These are phyloP conservation scores for Coniochaeta ligniaria DNA, from an alignment of 2,329 filamentous ascomycete genomes.

Conservation along the genomic window DNA sequence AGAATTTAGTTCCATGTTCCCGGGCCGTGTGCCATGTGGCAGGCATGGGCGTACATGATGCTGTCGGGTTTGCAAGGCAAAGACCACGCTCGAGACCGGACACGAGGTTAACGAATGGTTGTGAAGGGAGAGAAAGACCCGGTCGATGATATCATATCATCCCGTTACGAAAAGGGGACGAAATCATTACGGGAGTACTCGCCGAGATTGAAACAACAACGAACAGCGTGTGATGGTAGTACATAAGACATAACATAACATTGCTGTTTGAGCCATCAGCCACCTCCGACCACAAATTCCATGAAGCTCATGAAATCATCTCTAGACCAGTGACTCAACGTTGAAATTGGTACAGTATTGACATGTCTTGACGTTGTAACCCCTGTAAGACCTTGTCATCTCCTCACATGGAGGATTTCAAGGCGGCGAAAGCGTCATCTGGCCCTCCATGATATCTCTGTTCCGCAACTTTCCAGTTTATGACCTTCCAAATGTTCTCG, in stretches of 20 bases:
- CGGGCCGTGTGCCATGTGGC: neutral
- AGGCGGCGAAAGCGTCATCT: constrained; percentile 37
- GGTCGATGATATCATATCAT: neutral
- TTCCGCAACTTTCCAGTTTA: constrained; percentile 68
- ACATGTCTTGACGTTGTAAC: neutral
- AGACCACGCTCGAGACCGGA: neutral
- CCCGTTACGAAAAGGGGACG: neutral
- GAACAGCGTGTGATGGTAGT: neutral
- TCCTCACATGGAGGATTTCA: constrained; percentile 32
- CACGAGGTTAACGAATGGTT: neutral
- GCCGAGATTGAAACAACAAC: neutral
- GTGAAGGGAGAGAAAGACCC: neutral
- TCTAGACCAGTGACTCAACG: neutral
- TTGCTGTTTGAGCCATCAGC: neutral
- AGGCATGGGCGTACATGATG: neutral
- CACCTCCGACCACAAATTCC: neutral
- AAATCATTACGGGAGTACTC: neutral
- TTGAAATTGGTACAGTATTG: neutral
- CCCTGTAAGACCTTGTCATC: neutral
- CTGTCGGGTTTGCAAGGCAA: neutral
- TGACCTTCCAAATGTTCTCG: constrained; percentile 67
- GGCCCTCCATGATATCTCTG: constrained; percentile 44
- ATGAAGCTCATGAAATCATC: neutral
- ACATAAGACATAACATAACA: neutral
- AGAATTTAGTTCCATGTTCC: neutral